These are phyloP conservation scores for Tylopilus intermedius DNA, from an alignment of 768 basidiomycete genomes.

Conservation along the genomic window DNA sequence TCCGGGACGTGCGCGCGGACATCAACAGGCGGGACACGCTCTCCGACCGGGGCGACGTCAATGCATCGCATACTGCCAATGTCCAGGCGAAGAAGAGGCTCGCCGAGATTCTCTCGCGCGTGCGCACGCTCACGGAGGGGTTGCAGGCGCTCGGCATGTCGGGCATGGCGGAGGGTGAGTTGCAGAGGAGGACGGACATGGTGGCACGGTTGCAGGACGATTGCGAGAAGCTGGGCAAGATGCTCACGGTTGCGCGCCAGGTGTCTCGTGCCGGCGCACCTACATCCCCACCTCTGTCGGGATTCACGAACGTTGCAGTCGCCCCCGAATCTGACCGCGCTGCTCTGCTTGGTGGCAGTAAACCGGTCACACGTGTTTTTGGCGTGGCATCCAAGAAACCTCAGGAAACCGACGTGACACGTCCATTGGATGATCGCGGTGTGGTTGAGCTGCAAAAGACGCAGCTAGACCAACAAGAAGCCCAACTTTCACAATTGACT, in stretches of 20 bases:
- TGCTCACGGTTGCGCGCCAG: constrained; percentile 73
- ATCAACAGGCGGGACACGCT: constrained; percentile 86
- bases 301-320: constrained; percentile 25
- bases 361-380: constrained; percentile 69
- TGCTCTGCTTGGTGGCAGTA: constrained; percentile 54
- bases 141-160: constrained; percentile 57
- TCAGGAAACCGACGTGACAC: constrained; percentile 78
- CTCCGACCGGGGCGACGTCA: constrained; percentile 66
- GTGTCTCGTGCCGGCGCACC: constrained; percentile 36
- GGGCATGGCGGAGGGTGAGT: constrained; percentile 89
- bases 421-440: constrained; percentile 83
- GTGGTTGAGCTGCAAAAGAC: constrained; percentile 73
- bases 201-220: constrained; percentile 85
- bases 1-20: constrained; percentile 79
- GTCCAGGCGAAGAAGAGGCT: constrained; percentile 84
- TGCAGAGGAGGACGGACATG: constrained; percentile 85
- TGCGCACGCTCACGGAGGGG: constrained; percentile 66
- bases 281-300: constrained; percentile 25
- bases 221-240: constrained; percentile 80
- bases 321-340: constrained; percentile 58
- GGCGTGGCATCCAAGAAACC: constrained; percentile 54
- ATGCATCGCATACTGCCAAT: constrained; percentile 70
- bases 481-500: constrained; percentile 72
- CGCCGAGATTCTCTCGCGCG: constrained; percentile 68
- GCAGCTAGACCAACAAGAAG: constrained; percentile 81